Evolutionary conservation across 495 filamentous ascomycete species (phyloP).

Genomic region (Penicillium coffeae): DNA sequence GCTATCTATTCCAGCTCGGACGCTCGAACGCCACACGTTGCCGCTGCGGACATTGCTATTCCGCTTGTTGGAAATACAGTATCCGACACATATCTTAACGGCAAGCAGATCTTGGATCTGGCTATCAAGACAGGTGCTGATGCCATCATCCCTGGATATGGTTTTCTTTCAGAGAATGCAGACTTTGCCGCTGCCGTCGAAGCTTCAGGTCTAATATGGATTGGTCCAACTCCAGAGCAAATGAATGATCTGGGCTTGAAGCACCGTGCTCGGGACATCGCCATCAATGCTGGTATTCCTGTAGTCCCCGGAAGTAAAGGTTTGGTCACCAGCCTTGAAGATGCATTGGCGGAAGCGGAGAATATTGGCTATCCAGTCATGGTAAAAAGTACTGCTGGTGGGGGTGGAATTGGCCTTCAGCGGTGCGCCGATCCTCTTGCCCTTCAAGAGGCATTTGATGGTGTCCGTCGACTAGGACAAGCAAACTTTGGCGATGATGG

Average conservation of each 20-base stretch:
- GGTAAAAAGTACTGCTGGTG: slow-evolving; percentile 88
- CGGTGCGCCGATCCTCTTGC: neutral
- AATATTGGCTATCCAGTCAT: slow-evolving; percentile 81
- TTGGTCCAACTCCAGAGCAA: slow-evolving; percentile 46
- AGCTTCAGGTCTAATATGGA: slow-evolving; percentile 41
- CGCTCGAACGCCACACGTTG: slow-evolving; percentile 16
- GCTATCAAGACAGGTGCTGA: slow-evolving; percentile 55
- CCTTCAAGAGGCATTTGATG: slow-evolving; percentile 21
- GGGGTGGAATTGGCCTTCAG: slow-evolving; percentile 88
- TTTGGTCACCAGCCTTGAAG: slow-evolving; percentile 73
- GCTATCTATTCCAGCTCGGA: slow-evolving; percentile 43
- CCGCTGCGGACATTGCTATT: slow-evolving; percentile 21
- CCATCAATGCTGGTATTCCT: slow-evolving; percentile 41
- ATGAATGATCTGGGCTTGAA: slow-evolving; percentile 50
- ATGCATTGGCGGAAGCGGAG: slow-evolving; percentile 58
- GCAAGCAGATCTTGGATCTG: neutral
- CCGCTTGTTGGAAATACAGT: neutral
- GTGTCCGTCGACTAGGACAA: slow-evolving; percentile 58
- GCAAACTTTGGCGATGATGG: slow-evolving; percentile 79
- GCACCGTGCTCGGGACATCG: slow-evolving; percentile 34
- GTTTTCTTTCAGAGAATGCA: slow-evolving; percentile 52
- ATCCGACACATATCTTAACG: neutral
- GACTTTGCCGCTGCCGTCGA: slow-evolving; percentile 44
- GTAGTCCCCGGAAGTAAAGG: slow-evolving; percentile 86
- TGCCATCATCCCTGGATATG: slow-evolving; percentile 56